Base-by-base conservation (phyloP, 352 stramenopile species). In the Pythium rhizo-oryzae region DNA sequence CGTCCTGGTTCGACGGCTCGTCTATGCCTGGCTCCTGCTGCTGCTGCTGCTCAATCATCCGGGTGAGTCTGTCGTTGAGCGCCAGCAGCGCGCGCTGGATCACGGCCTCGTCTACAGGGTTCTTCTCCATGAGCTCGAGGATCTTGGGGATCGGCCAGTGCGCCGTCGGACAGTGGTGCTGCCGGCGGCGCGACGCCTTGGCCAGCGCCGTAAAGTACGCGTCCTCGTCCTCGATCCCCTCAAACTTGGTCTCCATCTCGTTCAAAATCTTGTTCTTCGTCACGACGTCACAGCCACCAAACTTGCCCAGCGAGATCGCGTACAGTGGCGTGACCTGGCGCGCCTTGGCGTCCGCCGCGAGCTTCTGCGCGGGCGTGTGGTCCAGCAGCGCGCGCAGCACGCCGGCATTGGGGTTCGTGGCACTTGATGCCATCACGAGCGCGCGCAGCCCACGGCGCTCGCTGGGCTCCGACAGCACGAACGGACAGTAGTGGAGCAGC, bases 61-160 rank as follows among this genome's bases (percentile, higher is more conserved):
- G 23, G 28, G 43, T 64, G 28, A 93, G 67, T 47, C 91, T 93
- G 47, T 80, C 65, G 59, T 91, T 90, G 19, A 84, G 78, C 13
- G 81, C 83, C 8, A 89, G 65, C 0, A 92, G 59, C n/a, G 79
- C 62, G 9, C 85, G 81, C 55, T 87, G 80, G 21, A 87, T 72
- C 15, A 91, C 65, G 0, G 81, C 82, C 43, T 90, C 82, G 47
- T 93, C 77, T 8, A 84, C 39, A 13, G 85, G 83, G 47, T 92
- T 91, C 13, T 64, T 65, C 43, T 89, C 83, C 57, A 93, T 76
- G 11, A 91, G 52, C 6, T 68, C 47, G 1, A 92, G 62, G 8
- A 93, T 92, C 56, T 78, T 72, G 11, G 37, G 23, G 46, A 88
- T 83, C 0, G 72, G 62, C 83, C 82, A 92, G 8, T 77, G 41